Evolutionary conservation across 352 stramenopile genomes (phyloP), one percentile per base, ranked within the genome.

Genomic region (Phytophthora crassamura): DNA sequence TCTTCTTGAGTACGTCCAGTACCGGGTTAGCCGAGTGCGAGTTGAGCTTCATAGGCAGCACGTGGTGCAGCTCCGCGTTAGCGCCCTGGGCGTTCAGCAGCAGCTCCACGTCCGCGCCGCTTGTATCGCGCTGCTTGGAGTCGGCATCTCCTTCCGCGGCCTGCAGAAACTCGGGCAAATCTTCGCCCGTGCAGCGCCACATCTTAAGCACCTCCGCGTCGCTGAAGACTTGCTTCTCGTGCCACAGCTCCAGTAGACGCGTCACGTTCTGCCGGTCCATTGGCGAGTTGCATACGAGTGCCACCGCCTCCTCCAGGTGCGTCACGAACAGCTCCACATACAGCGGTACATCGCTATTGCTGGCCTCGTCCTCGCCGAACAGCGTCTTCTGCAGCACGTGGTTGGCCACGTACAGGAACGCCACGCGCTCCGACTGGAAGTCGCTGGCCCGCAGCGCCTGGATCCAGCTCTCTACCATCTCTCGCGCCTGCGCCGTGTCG

Each of bases 331-430:
- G 35, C 0, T 64, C 59, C 33, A 84, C 62, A 51, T 75, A 82
- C 4, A 72, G 8, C 0, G 51, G 66, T 16, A 48, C 60, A 36
- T 30, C 25, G 25, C 25, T 30, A 2, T 66, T 69, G 18, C 33
- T 41, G 15, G 47, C 36, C 39, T 66, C 59, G 10, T 32, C 52
- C 15, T 74, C 74, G 15, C 56, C 72, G 18, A 86, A 81, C 4
- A 83, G 55, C 14, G 75, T 84, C 65, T 94, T 94, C 51, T 88
- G 86, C 18, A 94, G 72, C 59, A 94, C 86, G 67, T 94, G 86
- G 57, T 94, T 94, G 55, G 86, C 84, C 48, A 94, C 86, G 52
- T 91, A 94, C 5, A 94, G 75, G 66, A 89, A 94, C 10, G 86
- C 84, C 33, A 94, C 77, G 56, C 86, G 84, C 61, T 94, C 86